These are phyloP conservation scores for Dryas drummondii DNA, from an alignment of 306 rosid species.

Conservation along the genomic window DNA sequence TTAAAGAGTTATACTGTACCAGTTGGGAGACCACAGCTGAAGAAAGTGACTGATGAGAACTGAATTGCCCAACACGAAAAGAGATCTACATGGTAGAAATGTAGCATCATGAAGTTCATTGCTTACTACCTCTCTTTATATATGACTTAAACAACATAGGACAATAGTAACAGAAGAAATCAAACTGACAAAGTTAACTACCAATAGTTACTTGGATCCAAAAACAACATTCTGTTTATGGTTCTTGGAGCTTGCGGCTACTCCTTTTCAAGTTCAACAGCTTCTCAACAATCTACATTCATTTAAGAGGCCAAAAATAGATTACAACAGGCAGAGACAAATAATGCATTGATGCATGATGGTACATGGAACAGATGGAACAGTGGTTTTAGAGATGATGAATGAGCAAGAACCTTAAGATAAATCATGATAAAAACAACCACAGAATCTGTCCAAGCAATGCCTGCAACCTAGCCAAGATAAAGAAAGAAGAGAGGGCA, in stretches of 20 bases:
- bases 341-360: constrained; percentile 29
- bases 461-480: constrained; percentile 54
- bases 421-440: constrained; percentile 27
- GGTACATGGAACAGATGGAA: constrained; percentile 5
- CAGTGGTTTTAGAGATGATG: neutral
- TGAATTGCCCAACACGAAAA: constrained; percentile 28
- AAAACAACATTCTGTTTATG: constrained; percentile 47
- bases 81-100: constrained; percentile 33
- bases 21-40: constrained; percentile 27
- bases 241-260: constrained; percentile 43
- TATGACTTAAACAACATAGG: constrained; percentile 20
- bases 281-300: constrained; percentile 56
- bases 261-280: constrained; percentile 49
- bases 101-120: constrained; percentile 38
- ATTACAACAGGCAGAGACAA: constrained; percentile 35
- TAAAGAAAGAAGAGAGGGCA: constrained; percentile 40
- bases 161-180: constrained; percentile 25
- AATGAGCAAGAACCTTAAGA: constrained; percentile 40
- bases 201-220: constrained; percentile 48
- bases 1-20: constrained; percentile 31
- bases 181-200: constrained; percentile 47
- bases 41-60: constrained; percentile 36
- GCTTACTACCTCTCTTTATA: constrained; percentile 11
- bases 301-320: constrained; percentile 36
- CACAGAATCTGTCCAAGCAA: constrained; percentile 45